phyloP scores from a whole-genome alignment of 2,329 filamentous ascomycete species.

The Akanthomyces dipterigenus region DNA sequence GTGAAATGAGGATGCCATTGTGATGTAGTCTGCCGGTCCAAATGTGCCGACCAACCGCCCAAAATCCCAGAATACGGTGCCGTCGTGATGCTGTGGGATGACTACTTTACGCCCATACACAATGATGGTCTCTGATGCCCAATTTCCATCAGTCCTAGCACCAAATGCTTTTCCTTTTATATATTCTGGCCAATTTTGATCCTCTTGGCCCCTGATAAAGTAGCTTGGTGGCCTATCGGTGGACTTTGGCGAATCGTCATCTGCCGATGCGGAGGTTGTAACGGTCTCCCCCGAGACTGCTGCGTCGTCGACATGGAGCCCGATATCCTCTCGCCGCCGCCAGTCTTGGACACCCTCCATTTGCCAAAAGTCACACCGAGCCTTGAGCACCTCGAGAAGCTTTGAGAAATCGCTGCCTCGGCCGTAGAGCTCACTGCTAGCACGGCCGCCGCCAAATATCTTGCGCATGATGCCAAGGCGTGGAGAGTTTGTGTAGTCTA shows the following conservation, averaged over 20 bases:
- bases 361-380: conserved; percentile 76
- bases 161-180: conserved; percentile 21
- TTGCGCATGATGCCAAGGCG: conserved; percentile 44
- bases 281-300: neutral
- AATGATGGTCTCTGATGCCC: conserved; percentile 37
- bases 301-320: neutral
- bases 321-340: conserved; percentile 46
- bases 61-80: conserved; percentile 61
- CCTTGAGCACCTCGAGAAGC: conserved; percentile 70
- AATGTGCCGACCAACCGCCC: conserved; percentile 59
- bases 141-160: conserved; percentile 23
- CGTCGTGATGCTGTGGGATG: conserved; percentile 51
- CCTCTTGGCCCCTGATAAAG: conserved; percentile 21
- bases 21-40: conserved; percentile 77
- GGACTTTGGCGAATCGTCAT: conserved; percentile 15
- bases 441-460: conserved; percentile 36
- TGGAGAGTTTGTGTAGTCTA: conserved; percentile 56
- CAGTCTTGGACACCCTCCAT: conserved; percentile 73
- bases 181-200: conserved; percentile 22
- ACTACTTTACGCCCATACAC: conserved; percentile 59
- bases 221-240: conserved; percentile 25
- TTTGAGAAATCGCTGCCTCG: conserved; percentile 65
- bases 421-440: conserved; percentile 46
- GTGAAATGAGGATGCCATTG: conserved; percentile 71
- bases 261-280: neutral